Base-by-base conservation (phyloP, 164 flowering plant genomes). In the Piper longum region DNA sequence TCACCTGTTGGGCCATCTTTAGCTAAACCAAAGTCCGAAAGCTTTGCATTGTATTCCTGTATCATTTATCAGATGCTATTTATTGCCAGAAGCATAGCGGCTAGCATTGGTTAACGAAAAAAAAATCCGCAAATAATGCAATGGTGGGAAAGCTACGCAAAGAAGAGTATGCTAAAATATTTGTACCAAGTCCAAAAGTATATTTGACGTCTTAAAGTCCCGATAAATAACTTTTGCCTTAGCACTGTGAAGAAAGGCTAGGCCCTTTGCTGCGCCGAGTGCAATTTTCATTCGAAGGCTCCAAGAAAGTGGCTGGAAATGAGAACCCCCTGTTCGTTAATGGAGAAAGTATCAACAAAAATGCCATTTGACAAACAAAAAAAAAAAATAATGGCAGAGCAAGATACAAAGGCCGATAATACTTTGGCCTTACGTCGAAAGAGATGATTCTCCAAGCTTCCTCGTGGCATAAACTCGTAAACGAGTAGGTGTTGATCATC, bases 21-120 rank as follows among this genome's bases (percentile, higher is more conserved):
- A 45, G 95, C 96, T 79, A 91, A 71, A 17, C 98, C 98, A 70
- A 91, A 89, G 70, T 89, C 98, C 57, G 95, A 92, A 51, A 92
- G 92, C 69, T 92, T 89, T 56, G 88, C 87, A 70, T 80, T 83
- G 65, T 86, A 84, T 57, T 77, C 66, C 93, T 86, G 79, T 11
- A 18, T 8, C 7, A 48, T 14, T 61, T 2, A 7, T 51, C 26
- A 43, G 48, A 40, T 26, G 36, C 36, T 26, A 26, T 26, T 26
- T 26, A 26, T 26, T 26, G 36, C 36, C 36, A 26, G 36, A 26
- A 26, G 36, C 36, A 26, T 26, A 26, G 36, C 36, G 36, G 36
- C 36, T 26, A 26, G 36, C 36, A 26, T 26, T 26, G 36, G 36
- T 26, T 26, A 36, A 19, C 41, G 16, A 14, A 19, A 14, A 52